These are phyloP conservation scores for Dactylellina cionopaga DNA, from an alignment of 2,329 filamentous ascomycete genomes.

Conservation along the genomic window DNA sequence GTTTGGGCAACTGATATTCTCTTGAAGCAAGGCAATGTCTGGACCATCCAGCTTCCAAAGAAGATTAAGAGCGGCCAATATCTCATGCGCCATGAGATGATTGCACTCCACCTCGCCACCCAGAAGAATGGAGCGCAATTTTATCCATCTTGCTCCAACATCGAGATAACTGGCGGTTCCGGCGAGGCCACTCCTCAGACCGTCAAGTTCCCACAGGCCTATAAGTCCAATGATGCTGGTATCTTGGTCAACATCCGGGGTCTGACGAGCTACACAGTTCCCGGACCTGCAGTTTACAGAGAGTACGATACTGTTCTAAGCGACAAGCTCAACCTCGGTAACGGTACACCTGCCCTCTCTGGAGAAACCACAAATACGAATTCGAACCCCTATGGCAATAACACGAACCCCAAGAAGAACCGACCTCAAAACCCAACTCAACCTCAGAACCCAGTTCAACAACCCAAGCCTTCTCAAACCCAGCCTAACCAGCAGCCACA, in stretches of 20 bases:
- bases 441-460: background rate
- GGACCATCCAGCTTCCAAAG: conserved; percentile 60
- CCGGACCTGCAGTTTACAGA: conserved; percentile 46
- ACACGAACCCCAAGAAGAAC: background rate
- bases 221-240: conserved; percentile 58
- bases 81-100: conserved; percentile 67
- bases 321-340: conserved; percentile 24
- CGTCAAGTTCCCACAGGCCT: conserved; percentile 60
- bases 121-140: conserved; percentile 64
- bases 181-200: conserved; percentile 53
- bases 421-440: too few relatives aligned
- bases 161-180: conserved; percentile 63
- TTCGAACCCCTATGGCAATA: background rate
- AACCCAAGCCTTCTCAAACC: background rate
- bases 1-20: conserved; percentile 63
- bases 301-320: conserved; percentile 9
- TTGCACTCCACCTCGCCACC: conserved; percentile 63
- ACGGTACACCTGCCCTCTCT: background rate
- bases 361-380: background rate
- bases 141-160: conserved; percentile 67
- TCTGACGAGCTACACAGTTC: conserved; percentile 54
- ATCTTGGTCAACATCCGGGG: conserved; percentile 52
- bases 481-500: background rate
- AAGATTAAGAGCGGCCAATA: conserved; percentile 62
- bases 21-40: conserved; percentile 66